phyloP scores from a whole-genome alignment of 257 asterid species.

The Solanum etuberosum region DNA sequence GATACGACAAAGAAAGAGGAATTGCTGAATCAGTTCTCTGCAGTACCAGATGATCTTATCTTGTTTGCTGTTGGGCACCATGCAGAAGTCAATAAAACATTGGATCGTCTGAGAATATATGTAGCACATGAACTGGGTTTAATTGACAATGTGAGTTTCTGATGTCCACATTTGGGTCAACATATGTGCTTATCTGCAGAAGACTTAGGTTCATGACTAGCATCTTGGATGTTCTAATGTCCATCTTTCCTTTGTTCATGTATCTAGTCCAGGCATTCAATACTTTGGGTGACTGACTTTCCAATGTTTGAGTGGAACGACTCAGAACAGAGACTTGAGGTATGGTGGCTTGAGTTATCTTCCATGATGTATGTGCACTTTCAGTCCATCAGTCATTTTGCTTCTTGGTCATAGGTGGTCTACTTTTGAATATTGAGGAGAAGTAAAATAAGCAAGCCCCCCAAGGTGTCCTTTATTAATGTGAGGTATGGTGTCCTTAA shows the following conservation, averaged over 20 bases:
- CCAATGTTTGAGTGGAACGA: slow-evolving; percentile 99
- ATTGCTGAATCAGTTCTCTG: slow-evolving; percentile 46
- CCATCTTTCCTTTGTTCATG: slow-evolving; percentile 1
- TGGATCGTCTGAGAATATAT: slow-evolving; percentile 63
- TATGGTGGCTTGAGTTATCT: slow-evolving; percentile 9
- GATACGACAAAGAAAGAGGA: slow-evolving; percentile 31
- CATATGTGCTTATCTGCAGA: background rate
- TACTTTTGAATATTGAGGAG: background rate
- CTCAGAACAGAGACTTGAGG: slow-evolving; percentile 87
- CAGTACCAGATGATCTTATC: slow-evolving; percentile 71
- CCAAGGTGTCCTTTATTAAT: background rate
- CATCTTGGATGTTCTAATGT: slow-evolving; percentile 8
- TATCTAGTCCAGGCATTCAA: slow-evolving; percentile 66
- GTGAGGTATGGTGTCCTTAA: background rate
- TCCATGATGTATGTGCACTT: background rate
- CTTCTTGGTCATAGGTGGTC: background rate
- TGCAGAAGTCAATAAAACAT: slow-evolving; percentile 57
- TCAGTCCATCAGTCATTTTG: background rate
- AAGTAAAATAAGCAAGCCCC: background rate
- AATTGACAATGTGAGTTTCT: slow-evolving; percentile 66
- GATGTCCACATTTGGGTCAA: background rate
- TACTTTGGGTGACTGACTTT: slow-evolving; percentile 98
- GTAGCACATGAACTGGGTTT: slow-evolving; percentile 70
- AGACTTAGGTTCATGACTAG: background rate
- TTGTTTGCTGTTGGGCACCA: slow-evolving; percentile 88